These are phyloP conservation scores for Alternaria arbusti DNA, from an alignment of 2,329 filamentous ascomycete genomes.

Conservation along the genomic window DNA sequence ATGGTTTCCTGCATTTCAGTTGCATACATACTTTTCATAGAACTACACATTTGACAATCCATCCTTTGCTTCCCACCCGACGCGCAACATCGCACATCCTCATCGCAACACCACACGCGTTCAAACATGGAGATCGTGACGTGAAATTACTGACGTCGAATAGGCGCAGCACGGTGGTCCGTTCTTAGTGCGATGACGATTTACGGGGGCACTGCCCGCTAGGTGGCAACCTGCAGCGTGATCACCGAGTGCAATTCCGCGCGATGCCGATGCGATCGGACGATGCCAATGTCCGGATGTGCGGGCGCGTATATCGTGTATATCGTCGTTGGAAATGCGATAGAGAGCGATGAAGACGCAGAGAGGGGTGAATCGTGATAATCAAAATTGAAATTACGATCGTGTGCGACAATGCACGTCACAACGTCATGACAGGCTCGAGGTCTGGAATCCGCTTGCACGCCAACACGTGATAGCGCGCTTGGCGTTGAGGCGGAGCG, in stretches of 20 bases:
- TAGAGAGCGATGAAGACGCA: background rate
- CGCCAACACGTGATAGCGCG: slow-evolving; percentile 12
- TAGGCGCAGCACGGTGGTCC: background rate
- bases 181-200: slow-evolving; percentile 5
- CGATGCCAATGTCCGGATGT: background rate
- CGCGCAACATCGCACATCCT: background rate
- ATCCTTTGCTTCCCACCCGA: background rate
- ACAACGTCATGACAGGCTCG: slow-evolving; percentile 6
- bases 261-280: background rate
- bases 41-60: background rate
- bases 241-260: slow-evolving; percentile 1
- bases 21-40: background rate
- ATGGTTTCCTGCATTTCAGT: background rate
- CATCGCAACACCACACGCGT: background rate
- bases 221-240: slow-evolving; percentile 8
- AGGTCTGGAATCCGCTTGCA: background rate
- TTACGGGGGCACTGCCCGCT: slow-evolving; percentile 2
- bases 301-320: background rate
- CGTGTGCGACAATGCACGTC: background rate
- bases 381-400: too few relatives aligned
- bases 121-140: background rate
- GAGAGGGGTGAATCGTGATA: background rate
- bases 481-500: slow-evolving; percentile 14
- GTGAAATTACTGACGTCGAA: slow-evolving; percentile 1
- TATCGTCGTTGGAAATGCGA: background rate